phyloP scores from a whole-genome alignment of 2,329 filamentous ascomycete species.

The Beauveria rudraprayagi region DNA sequence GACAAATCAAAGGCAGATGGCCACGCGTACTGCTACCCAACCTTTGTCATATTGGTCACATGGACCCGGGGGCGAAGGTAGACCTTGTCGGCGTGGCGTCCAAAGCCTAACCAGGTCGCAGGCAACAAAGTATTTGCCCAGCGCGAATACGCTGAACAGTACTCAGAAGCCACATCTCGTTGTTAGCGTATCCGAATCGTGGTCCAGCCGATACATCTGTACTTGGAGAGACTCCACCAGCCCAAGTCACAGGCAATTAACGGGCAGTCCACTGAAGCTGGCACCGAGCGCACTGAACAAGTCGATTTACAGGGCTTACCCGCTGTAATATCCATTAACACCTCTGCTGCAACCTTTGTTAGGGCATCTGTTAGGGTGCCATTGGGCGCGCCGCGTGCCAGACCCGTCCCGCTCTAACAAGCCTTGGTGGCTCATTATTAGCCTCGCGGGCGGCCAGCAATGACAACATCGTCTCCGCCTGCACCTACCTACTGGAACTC shows the following conservation, averaged over 20 bases:
- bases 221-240: neutral
- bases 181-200: neutral
- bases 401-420: neutral
- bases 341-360: neutral
- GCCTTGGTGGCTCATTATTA: neutral
- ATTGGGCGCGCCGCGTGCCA: conserved; percentile 2
- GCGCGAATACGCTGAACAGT: neutral
- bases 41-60: neutral
- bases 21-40: neutral
- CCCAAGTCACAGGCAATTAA: neutral
- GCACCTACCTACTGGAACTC: neutral
- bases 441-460: neutral
- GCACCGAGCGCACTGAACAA: neutral
- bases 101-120: neutral
- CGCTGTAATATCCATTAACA: neutral
- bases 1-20: neutral
- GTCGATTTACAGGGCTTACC: neutral
- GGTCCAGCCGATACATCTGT: neutral
- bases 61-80: neutral
- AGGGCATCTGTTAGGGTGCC: too few species aligned
- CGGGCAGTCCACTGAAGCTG: neutral
- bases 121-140: neutral
- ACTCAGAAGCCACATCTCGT: neutral
- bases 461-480: conserved; percentile 16
- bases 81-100: neutral